Percentiles rank a stretch among this genome's conserved stretches.
Evolutionary conservation across 306 rosid genomes (phyloP).

Genomic region (Luffa acutangula): DNA sequence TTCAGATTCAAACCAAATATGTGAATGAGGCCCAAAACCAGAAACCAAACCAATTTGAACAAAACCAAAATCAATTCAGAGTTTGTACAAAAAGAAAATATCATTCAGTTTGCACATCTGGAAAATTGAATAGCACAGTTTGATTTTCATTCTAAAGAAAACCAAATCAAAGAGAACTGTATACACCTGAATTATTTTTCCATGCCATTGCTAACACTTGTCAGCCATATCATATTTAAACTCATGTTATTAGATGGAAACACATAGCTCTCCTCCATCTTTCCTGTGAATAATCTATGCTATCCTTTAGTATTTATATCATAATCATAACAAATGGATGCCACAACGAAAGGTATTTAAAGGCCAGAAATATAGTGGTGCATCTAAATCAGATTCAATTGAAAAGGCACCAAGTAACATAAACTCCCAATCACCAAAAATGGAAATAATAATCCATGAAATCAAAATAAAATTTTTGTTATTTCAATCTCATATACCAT

Average conservation of each 20-base stretch:
- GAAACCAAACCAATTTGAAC: background rate
- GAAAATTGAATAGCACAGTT: background rate
- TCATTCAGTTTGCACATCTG: background rate
- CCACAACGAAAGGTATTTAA: background rate
- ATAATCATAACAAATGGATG: background rate
- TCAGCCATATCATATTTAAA: background rate
- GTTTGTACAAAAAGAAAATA: background rate
- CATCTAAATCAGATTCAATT: background rate
- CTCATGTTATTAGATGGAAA: background rate
- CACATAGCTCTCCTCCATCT: background rate
- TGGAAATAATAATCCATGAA: background rate
- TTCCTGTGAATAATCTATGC: background rate
- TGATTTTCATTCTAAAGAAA: background rate
- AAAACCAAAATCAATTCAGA: background rate
- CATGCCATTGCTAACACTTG: background rate
- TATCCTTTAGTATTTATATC: background rate
- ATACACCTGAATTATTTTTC: background rate
- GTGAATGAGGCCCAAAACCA: background rate
- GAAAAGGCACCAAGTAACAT: background rate
- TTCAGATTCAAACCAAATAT: background rate
- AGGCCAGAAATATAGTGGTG: background rate
- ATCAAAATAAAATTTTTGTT: background rate
- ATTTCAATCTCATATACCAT: conserved; percentile 3
- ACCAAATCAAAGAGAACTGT: background rate
- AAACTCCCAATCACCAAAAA: background rate